Evolutionary conservation across 2,329 filamentous ascomycete species (phyloP).

Genomic region (Fusarium burgessii): DNA sequence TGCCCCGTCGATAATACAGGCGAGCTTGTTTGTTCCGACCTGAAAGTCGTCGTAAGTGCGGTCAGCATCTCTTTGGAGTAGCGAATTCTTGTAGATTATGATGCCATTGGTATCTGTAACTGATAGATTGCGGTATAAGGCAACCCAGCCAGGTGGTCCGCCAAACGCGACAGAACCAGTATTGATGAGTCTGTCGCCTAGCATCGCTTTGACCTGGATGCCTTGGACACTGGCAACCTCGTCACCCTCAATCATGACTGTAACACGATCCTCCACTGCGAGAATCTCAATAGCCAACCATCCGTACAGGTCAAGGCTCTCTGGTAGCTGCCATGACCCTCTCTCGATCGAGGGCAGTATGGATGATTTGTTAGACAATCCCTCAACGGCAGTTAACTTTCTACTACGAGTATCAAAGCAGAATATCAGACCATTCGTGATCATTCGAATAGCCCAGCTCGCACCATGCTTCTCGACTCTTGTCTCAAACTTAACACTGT

Average conservation of each 20-base stretch:
- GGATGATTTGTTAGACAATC: not conserved
- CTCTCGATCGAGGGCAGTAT: not conserved
- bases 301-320: rapidly evolving
- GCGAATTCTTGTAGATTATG: rapidly evolving
- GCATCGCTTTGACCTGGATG: not conserved
- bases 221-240: not conserved
- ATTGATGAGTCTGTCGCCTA: slow-evolving; percentile 4
- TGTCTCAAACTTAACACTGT: not conserved
- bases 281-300: not conserved
- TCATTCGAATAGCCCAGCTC: not conserved
- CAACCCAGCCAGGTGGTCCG: not conserved
- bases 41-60: not conserved
- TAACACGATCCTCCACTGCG: rapidly evolving
- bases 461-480: not conserved
- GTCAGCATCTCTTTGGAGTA: rapidly evolving
- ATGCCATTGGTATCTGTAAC: rapidly evolving
- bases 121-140: not conserved
- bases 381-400: not conserved
- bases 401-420: not conserved
- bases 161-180: not conserved
- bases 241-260: not conserved
- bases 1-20: not conserved
- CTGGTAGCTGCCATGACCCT: not conserved
- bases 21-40: not conserved
- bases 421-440: not conserved